Conservation (phyloP, 306 rosid species). For the Citrullus colocynthis region DNA sequence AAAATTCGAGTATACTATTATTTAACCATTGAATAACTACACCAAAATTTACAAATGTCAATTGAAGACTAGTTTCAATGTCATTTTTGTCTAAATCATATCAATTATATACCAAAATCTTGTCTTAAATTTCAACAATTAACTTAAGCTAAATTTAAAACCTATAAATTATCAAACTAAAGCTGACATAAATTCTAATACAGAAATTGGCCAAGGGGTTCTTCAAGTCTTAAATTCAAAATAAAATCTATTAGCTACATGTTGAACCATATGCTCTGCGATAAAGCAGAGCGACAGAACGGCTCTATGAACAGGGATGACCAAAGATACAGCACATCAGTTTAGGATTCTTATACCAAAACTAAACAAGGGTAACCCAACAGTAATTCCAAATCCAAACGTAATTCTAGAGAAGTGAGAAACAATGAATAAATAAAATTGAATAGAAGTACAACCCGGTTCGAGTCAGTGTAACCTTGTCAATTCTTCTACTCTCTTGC, state of each 20-base stretch:
- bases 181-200: background rate
- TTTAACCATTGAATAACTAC: too few relatives aligned
- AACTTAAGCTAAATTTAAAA: background rate
- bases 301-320: background rate
- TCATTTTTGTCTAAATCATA: too few relatives aligned
- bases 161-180: background rate
- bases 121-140: background rate
- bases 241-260: background rate
- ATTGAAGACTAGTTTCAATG: too few relatives aligned
- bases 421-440: constrained; percentile 4
- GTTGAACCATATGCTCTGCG: background rate
- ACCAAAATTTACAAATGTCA: too few relatives aligned
- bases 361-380: background rate
- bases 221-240: background rate
- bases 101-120: too few relatives aligned
- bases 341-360: background rate
- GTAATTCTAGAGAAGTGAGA: background rate
- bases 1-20: too few relatives aligned
- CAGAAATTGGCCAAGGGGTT: background rate
- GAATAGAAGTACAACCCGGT: background rate
- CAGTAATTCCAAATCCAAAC: background rate
- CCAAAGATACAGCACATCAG: background rate
- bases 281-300: background rate
- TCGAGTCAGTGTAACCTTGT: constrained; percentile 73
- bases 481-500: constrained; percentile 90